These are phyloP conservation scores for Boletus subparvulus DNA, from an alignment of 768 basidiomycete species.

Conservation along the genomic window DNA sequence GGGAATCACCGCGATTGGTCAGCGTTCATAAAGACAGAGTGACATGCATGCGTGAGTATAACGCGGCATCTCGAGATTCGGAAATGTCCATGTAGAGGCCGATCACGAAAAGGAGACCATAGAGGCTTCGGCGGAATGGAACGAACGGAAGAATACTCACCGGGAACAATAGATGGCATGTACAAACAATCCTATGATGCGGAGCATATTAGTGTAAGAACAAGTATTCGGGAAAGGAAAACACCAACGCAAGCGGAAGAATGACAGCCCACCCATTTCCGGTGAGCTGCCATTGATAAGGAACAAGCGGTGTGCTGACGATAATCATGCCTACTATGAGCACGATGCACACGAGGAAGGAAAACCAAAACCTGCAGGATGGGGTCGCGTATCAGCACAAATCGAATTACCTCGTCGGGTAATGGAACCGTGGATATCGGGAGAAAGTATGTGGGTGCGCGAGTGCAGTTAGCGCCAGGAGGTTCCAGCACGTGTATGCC, in stretches of 20 bases:
- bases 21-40: slow-evolving; percentile 5
- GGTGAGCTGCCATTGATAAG: slow-evolving; percentile 62
- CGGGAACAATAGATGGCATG: slow-evolving; percentile 74
- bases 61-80: slow-evolving; percentile 1
- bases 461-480: background rate
- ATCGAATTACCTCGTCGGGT: background rate
- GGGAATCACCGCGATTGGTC: slow-evolving; percentile 8
- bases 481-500: background rate
- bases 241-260: slow-evolving; percentile 67
- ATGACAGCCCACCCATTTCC: slow-evolving; percentile 70
- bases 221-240: background rate
- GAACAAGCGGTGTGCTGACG: slow-evolving; percentile 52
- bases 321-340: slow-evolving; percentile 58
- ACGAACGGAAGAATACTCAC: slow-evolving; percentile 42
- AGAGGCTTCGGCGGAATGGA: background rate
- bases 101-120: background rate
- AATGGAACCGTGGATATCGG: background rate
- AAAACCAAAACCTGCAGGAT: slow-evolving; percentile 32
- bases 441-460: background rate
- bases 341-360: slow-evolving; percentile 53
- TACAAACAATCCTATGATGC: slow-evolving; percentile 50
- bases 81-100: slow-evolving; percentile 26
- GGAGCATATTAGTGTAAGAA: slow-evolving; percentile 1
- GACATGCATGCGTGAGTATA: background rate
- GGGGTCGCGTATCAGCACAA: slow-evolving; percentile 16